Evolutionary conservation across 2,329 filamentous ascomycete species (phyloP).

Genomic region (Neopestalotiopsis sp.): DNA sequence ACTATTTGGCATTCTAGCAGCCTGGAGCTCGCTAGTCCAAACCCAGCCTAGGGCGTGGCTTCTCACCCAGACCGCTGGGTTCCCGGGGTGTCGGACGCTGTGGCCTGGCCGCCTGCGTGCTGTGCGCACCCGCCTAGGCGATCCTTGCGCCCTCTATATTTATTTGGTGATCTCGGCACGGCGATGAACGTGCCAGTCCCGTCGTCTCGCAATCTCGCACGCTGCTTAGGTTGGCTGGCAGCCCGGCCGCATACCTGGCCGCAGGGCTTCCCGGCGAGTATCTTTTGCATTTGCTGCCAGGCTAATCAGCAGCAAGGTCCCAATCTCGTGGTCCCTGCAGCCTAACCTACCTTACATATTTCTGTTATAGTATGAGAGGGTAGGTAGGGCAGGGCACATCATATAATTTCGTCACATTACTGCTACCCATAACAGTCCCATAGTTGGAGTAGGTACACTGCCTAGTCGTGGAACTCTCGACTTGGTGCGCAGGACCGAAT

Average conservation of each 20-base stretch:
- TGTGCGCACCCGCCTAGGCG: background rate
- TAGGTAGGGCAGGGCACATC: background rate
- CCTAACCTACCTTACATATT: slow-evolving; percentile 29
- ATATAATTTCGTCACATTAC: background rate
- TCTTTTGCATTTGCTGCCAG: background rate
- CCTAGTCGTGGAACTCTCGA: background rate
- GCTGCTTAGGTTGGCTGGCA: slow-evolving; percentile 2
- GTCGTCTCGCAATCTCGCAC: slow-evolving; percentile 27
- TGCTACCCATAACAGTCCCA: background rate
- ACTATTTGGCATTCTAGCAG: background rate
- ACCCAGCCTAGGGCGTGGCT: slow-evolving; percentile 33
- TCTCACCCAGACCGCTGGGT: slow-evolving; percentile 37
- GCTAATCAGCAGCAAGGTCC: slow-evolving; percentile 18
- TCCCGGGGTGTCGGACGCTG: slow-evolving; percentile 26
- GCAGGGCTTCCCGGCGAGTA: slow-evolving; percentile 21
- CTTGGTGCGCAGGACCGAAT: too few relatives aligned
- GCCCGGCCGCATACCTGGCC: slow-evolving; percentile 33
- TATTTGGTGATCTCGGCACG: background rate
- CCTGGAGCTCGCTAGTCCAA: slow-evolving; percentile 25
- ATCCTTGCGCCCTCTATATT: background rate
- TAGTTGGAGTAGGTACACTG: background rate
- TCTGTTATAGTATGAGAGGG: slow-evolving; percentile 24
- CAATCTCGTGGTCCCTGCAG: slow-evolving; percentile 31
- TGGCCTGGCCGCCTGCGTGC: slow-evolving; percentile 25
- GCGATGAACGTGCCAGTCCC: background rate